Conservation (phyloP, 192 early-diverging fungal species). For the Backusella luteola region DNA sequence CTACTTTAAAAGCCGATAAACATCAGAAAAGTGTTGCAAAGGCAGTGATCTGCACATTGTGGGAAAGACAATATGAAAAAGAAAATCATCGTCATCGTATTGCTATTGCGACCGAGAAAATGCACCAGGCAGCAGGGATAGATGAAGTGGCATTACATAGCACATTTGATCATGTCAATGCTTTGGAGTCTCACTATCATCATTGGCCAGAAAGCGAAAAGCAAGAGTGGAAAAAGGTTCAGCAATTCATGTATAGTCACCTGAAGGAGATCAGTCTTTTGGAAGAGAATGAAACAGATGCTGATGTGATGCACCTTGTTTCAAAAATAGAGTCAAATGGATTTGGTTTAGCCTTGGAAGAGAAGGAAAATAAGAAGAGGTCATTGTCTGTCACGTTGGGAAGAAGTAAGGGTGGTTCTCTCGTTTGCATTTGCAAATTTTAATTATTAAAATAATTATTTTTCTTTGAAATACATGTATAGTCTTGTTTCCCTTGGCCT, state of each 20-base stretch:
- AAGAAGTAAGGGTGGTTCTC: neutral
- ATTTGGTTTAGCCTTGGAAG: slow-evolving; percentile 60
- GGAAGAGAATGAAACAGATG: slow-evolving; percentile 23
- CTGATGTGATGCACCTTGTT: slow-evolving; percentile 56
- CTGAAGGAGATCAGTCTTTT: slow-evolving; percentile 45
- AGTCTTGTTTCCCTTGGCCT: slow-evolving; percentile 61
- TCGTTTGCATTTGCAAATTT: neutral
- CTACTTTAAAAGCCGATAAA: slow-evolving; percentile 55
- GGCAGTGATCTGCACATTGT: slow-evolving; percentile 46
- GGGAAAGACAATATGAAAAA: slow-evolving; percentile 34
- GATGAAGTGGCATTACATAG: slow-evolving; percentile 32
- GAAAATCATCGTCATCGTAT: neutral
- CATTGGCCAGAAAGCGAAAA: slow-evolving; percentile 56
- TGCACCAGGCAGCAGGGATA: neutral
- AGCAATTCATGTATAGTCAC: slow-evolving; percentile 43
- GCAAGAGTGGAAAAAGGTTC: slow-evolving; percentile 56
- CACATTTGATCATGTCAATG: slow-evolving; percentile 39
- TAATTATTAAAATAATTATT: no score
- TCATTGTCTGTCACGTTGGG: slow-evolving; percentile 4
- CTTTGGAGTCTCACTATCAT: slow-evolving; percentile 59
- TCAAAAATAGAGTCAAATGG: slow-evolving; percentile 65
- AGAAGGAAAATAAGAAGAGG: slow-evolving; percentile 25
- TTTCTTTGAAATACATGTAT: slow-evolving; percentile 20
- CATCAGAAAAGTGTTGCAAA: slow-evolving; percentile 69
- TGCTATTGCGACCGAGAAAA: neutral